Evolutionary conservation across 2,329 filamentous ascomycete species (phyloP).

Genomic region (Nigrospora sphaerica): DNA sequence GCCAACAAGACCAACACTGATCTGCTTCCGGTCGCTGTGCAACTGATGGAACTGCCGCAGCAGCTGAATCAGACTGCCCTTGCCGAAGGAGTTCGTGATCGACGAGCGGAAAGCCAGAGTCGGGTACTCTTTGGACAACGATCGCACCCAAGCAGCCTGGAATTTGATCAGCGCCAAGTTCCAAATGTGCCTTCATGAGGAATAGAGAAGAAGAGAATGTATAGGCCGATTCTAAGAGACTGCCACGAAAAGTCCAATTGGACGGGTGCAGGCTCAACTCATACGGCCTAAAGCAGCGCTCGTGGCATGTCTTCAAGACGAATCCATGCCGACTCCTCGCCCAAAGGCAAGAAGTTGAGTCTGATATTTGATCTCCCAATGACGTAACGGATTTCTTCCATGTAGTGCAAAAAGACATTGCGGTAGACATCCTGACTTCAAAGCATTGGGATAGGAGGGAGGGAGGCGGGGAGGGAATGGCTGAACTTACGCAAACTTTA

Average conservation of each 20-base stretch:
- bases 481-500: constrained; percentile 79
- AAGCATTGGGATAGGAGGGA: constrained; percentile 51
- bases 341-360: constrained; percentile 62
- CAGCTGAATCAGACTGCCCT: constrained; percentile 86
- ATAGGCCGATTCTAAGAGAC: constrained; percentile 99
- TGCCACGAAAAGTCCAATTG: constrained; percentile 53
- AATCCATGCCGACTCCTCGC: constrained; percentile 62
- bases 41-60: constrained; percentile 88
- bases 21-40: constrained; percentile 87
- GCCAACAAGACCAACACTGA: constrained; percentile 78
- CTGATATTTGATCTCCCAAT: constrained; percentile 83
- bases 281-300: constrained; percentile 78
- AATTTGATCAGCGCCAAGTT: constrained; percentile 7
- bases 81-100: constrained; percentile 94
- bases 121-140: constrained; percentile 83
- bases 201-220: constrained; percentile 45
- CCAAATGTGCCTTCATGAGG: constrained; percentile 10
- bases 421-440: constrained; percentile 67
- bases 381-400: constrained; percentile 97
- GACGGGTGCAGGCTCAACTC: constrained; percentile 68
- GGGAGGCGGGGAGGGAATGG: constrained; percentile 4
- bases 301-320: constrained; percentile 85
- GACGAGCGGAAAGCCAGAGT: constrained; percentile 92
- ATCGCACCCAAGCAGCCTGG: constrained; percentile 87
- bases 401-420: constrained; percentile 54